Evolutionary conservation across 108 stramenopile genomes (phyloP), one percentile per base, ranked within the genome.

Genomic region (Skeletonema menzelii): DNA sequence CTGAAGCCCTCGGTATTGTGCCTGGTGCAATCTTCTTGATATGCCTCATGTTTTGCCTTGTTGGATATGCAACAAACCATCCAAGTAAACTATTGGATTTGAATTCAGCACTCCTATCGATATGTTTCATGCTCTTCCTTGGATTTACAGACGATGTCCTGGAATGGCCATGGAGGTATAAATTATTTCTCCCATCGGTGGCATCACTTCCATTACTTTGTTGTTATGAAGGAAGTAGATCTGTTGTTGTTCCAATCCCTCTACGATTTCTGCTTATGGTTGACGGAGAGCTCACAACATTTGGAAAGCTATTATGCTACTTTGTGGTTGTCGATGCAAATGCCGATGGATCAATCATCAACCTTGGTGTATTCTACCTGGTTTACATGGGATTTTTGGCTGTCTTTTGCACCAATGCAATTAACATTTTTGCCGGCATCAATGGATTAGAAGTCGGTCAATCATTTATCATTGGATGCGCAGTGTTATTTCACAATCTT

Each of bases 401-500:
- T 1, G 97, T 99, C 4, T 99, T 99, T 86, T 98, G 98, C 83
- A 99, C 99, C 30, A 99, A 99, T 76, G 97, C 98, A 2, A 97
- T 99, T 64, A 99, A 99, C 72, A 99, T 99, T 56, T 97, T 97
- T 64, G 99, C 99, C 13, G 99, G 99, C 14, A 97, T 99, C 65
- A 99, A 99, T 73, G 99, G 99, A 0, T 76, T 99, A 22, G 99
- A 99, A 82, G 93, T 89, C 13, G 99, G 99, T 27, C 99, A 99
- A 85, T 85, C 89, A 11, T 91, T 91, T 71, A 85, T 97, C 12
- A 97, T 97, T 62, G 97, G 80, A 46, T 87, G 85, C 67, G 84
- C 87, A 14, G 88, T 99, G 10, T 67, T 95, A 61, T 58, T 90
- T 24, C 95, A 95, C 67, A 95, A 93, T 63, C 64, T 93, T 10